Percentiles rank a stretch among this genome's conserved stretches.
Conservation (phyloP, 441 rosid genomes). For the Mallotus repandus region DNA sequence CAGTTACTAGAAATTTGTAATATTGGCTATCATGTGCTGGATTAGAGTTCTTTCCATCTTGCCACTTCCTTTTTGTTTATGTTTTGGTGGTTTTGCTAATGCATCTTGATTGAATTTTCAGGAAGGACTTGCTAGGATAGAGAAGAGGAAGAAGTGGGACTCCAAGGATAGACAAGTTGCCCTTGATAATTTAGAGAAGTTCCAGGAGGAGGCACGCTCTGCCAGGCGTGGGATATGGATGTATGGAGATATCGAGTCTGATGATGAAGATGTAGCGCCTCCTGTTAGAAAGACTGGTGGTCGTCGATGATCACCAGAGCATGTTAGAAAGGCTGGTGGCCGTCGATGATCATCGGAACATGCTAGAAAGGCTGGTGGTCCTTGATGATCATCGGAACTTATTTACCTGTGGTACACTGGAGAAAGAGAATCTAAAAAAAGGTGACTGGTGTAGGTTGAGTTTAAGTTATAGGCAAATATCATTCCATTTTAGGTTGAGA, state of each 20-base stretch:
- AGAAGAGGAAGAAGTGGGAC: conserved; percentile 80
- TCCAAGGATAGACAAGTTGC: conserved; percentile 61
- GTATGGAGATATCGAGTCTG: conserved; percentile 92
- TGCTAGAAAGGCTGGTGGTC: conserved; percentile 58
- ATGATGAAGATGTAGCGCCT: conserved; percentile 75
- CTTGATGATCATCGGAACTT: conserved; percentile 34
- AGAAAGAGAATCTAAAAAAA: neutral
- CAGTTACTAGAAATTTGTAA: neutral
- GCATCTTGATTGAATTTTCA: conserved; percentile 29
- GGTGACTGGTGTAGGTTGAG: conserved; percentile 18
- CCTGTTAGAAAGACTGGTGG: conserved; percentile 62
- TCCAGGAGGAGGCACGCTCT: conserved; percentile 79
- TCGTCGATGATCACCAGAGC: conserved; percentile 40
- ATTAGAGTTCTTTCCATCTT: neutral
- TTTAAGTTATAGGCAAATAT: conserved; percentile 25
- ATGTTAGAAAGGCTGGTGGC: conserved; percentile 54
- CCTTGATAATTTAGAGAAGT: conserved; percentile 75
- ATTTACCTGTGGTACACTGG: conserved; percentile 10
- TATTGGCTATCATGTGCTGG: neutral
- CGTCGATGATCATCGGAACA: conserved; percentile 38
- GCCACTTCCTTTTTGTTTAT: neutral
- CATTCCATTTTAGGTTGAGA: conserved; percentile 10
- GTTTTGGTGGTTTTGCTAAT: neutral
- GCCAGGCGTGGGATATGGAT: conserved; percentile 80
- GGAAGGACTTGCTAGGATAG: conserved; percentile 94